Evolutionary conservation across 257 asterid genomes (phyloP).

Genomic region (Solanum stenotomum): DNA sequence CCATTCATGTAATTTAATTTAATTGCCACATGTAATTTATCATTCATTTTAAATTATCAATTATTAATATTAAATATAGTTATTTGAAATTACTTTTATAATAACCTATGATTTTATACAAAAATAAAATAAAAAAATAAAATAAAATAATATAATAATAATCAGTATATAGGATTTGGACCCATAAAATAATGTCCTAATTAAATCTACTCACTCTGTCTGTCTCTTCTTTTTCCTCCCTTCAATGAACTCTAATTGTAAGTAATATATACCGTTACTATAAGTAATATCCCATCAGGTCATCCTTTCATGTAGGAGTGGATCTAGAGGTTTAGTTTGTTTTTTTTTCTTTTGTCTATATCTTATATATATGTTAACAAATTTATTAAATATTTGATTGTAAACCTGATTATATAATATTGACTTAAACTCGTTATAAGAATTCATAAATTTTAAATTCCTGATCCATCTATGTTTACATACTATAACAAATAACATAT

Average conservation of each 20-base stretch:
- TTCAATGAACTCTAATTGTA: not conserved
- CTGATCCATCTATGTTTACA: not conserved
- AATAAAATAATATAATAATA: too few species aligned
- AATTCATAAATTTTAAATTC: not conserved
- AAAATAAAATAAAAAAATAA: not conserved
- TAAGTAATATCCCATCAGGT: not conserved
- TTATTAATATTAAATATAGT: not conserved
- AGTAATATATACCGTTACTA: not conserved
- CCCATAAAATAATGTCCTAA: not conserved
- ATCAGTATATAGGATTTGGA: not conserved
- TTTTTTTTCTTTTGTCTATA: too few species aligned
- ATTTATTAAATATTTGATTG: not conserved
- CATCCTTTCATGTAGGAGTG: not conserved
- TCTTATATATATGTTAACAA: not conserved
- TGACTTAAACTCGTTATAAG: rapidly evolving
- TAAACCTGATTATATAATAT: not conserved
- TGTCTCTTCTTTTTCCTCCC: not conserved
- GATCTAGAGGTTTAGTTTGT: not conserved
- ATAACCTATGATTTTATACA: not conserved
- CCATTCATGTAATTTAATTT: not conserved
- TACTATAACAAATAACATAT: too few species aligned
- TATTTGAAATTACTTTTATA: not conserved
- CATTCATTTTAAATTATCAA: not conserved
- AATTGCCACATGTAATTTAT: too few species aligned
- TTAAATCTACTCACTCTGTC: not conserved